Evolutionary conservation across 2,329 filamentous ascomycete genomes (phyloP).

Genomic region (Cladosporium austrohemisphaericum): DNA sequence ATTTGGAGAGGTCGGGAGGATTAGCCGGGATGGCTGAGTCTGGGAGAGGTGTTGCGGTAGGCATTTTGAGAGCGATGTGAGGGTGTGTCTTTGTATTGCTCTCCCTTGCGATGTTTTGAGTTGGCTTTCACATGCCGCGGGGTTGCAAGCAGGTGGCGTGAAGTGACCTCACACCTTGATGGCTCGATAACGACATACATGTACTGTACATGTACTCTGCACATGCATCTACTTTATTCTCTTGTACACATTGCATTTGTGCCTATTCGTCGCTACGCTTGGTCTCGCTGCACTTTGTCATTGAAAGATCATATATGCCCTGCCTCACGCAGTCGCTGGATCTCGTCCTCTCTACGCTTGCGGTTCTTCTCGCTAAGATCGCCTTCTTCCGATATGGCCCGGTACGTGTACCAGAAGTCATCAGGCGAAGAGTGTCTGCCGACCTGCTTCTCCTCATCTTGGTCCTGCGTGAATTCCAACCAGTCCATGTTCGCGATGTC

Average conservation of each 20-base stretch:
- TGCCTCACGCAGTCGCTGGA: not conserved
- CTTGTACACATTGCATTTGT: too few species aligned
- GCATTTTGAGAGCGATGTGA: slow-evolving; percentile 18
- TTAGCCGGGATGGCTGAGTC: slow-evolving; percentile 17
- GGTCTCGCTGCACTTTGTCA: too few species aligned
- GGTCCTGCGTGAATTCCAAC: slow-evolving; percentile 13
- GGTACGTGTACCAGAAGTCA: slow-evolving; percentile 15
- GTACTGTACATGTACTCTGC: too few species aligned
- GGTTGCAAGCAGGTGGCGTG: too few species aligned
- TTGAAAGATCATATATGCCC: not conserved
- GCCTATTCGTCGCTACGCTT: too few species aligned
- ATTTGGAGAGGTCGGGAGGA: slow-evolving; percentile 50
- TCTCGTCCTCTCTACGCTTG: not conserved
- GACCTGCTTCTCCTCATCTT: slow-evolving; percentile 8
- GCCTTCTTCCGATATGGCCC: not conserved
- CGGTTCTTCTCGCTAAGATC: not conserved
- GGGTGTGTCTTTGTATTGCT: not conserved
- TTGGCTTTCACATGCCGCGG: slow-evolving; percentile 7
- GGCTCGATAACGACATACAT: too few species aligned
- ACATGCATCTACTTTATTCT: too few species aligned
- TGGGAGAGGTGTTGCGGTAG: slow-evolving; percentile 17
- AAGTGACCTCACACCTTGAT: too few species aligned
- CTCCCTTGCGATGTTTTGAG: not conserved
- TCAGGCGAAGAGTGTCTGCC: too few species aligned
- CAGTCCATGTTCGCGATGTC: slow-evolving; percentile 21